Evolutionary conservation across 1,139 yeast genomes (phyloP).

Genomic region (Meyerozyma elateridarum): DNA sequence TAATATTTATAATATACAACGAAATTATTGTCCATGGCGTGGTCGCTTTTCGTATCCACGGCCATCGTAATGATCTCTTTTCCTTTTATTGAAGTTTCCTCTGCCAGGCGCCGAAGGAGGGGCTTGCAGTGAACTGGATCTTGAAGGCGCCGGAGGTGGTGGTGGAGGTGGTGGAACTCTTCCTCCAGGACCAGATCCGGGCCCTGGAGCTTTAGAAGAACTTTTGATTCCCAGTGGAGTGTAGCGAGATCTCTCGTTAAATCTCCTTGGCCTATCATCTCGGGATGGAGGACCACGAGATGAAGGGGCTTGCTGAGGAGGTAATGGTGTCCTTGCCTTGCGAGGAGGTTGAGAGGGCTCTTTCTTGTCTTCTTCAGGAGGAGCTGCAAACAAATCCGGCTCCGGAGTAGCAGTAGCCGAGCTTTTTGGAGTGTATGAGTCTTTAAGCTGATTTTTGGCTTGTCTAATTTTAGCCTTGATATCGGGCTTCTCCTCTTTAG

Average conservation of each 20-base stretch:
- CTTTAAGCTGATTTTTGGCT: slow-evolving; percentile 3
- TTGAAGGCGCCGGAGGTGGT: slow-evolving; percentile 14
- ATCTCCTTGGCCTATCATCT: slow-evolving; percentile 6
- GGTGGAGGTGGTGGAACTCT: slow-evolving; percentile 25
- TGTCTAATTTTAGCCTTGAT: slow-evolving; percentile 6
- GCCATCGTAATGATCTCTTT: slow-evolving; percentile 19
- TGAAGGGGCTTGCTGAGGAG: slow-evolving; percentile 14
- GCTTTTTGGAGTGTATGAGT: not conserved
- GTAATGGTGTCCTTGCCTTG: slow-evolving; percentile 12
- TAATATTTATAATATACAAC: slow-evolving; percentile 3
- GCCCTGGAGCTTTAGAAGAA: too few relatives aligned
- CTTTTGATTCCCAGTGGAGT: too few relatives aligned
- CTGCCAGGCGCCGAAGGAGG: slow-evolving; percentile 11
- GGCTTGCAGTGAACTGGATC: slow-evolving; percentile 20
- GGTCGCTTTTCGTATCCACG: slow-evolving; percentile 32
- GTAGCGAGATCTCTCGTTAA: slow-evolving; percentile 9
- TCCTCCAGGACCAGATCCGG: slow-evolving; percentile 6
- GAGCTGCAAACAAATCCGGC: slow-evolving; percentile 5
- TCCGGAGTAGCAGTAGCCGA: slow-evolving; percentile 1
- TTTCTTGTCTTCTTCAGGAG: slow-evolving; percentile 6
- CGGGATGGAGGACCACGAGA: slow-evolving; percentile 1
- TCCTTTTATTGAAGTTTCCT: slow-evolving; percentile 21
- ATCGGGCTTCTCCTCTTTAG: slow-evolving; percentile 7
- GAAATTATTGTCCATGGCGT: not conserved
- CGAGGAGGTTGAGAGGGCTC: slow-evolving; percentile 2